These are phyloP conservation scores for Tulasnella sp. DNA, from an alignment of 768 basidiomycete genomes.

Conservation along the genomic window DNA sequence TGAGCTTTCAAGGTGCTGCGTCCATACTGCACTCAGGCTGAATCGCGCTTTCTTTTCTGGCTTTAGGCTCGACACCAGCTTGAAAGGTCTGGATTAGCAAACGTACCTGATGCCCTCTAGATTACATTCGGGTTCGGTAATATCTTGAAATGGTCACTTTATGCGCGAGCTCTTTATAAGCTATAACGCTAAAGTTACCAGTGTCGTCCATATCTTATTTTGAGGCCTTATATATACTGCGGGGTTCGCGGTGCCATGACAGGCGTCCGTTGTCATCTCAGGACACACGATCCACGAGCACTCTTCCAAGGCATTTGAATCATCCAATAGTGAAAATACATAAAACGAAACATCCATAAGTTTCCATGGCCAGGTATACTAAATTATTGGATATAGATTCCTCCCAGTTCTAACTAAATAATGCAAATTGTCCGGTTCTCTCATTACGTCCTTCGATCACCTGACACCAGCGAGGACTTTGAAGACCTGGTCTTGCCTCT, in stretches of 20 bases:
- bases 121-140: not conserved
- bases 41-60: not conserved
- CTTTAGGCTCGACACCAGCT: not conserved
- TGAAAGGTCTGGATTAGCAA: not conserved
- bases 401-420: not conserved
- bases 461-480: constrained; percentile 38
- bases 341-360: not conserved
- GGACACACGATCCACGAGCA: not conserved
- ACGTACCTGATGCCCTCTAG: not conserved
- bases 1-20: not conserved
- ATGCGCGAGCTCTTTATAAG: too few relatives aligned
- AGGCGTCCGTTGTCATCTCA: not conserved
- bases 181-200: too few relatives aligned
- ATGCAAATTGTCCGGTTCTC: not conserved
- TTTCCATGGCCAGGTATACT: constrained; percentile 1
- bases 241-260: not conserved
- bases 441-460: not conserved
- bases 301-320: too few relatives aligned
- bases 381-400: constrained; percentile 9
- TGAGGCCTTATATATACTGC: too few relatives aligned
- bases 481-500: constrained; percentile 44
- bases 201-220: too few relatives aligned
- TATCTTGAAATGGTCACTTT: not conserved
- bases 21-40: not conserved
- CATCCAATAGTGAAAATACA: not conserved